Evolutionary conservation across 805 yeast species (phyloP).

Genomic region (Ogataea paradorogensis): DNA sequence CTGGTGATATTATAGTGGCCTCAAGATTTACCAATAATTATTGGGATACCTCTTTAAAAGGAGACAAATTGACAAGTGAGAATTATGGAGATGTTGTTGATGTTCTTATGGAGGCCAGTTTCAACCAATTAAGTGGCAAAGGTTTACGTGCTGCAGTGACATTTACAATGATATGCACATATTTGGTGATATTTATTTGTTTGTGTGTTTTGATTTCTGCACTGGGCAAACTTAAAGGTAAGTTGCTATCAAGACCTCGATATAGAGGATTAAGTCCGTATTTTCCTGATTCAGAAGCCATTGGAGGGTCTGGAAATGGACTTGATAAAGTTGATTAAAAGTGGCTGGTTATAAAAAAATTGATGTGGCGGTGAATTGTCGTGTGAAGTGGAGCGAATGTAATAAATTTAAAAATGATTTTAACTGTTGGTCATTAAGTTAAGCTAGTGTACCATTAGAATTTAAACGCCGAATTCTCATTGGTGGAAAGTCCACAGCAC

Average conservation of each 20-base stretch:
- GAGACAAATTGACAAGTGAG: constrained; percentile 12
- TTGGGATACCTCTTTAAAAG: constrained; percentile 21
- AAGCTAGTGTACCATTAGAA: neutral
- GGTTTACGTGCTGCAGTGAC: constrained; percentile 12
- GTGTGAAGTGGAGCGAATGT: neutral
- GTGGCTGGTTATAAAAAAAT: too few relatives aligned
- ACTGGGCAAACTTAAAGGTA: neutral
- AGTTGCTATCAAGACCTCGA: neutral
- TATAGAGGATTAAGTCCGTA: constrained; percentile 4
- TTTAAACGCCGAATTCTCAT: neutral
- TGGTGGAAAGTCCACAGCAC: neutral
- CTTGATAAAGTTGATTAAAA: constrained; percentile 10
- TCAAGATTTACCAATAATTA: constrained; percentile 33
- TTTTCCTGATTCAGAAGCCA: constrained; percentile 9
- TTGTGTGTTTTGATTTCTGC: constrained; percentile 5
- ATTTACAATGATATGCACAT: constrained; percentile 4
- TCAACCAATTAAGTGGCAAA: constrained; percentile 4
- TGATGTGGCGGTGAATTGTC: constrained; percentile 5
- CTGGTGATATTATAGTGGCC: constrained; percentile 59
- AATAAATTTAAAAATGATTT: too few relatives aligned
- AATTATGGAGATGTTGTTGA: constrained; percentile 9
- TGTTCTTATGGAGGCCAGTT: constrained; percentile 13
- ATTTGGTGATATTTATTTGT: constrained; percentile 8
- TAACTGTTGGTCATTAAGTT: neutral
- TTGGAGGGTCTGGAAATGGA: constrained; percentile 1